Conservation (phyloP, 176 grass and related monocot species). For the Ampelocalamus luodianensis region DNA sequence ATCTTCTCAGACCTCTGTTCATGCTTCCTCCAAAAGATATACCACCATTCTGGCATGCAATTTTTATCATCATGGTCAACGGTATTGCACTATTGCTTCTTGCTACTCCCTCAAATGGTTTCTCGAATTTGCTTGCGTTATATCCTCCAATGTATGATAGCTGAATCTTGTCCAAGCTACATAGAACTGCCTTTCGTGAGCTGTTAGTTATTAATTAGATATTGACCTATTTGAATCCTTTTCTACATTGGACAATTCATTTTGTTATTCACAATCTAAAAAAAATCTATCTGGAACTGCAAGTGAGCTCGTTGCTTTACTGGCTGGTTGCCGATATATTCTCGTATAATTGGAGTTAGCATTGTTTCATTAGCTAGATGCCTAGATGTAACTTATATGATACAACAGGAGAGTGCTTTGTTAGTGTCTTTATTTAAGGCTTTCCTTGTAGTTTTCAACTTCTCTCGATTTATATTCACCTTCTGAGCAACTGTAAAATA, state of each 20-base stretch:
- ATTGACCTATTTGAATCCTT: conserved; percentile 1
- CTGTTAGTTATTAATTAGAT: conserved; percentile 26
- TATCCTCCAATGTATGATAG: background rate
- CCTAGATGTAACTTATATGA: too few relatives aligned
- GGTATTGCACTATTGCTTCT: conserved; percentile 57
- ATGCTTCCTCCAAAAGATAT: conserved; percentile 97
- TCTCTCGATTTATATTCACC: conserved; percentile 7
- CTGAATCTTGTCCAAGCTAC: conserved; percentile 24
- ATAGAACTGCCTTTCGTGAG: conserved; percentile 29
- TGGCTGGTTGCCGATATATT: background rate
- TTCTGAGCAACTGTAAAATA: conserved; percentile 1
- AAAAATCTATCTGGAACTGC: background rate
- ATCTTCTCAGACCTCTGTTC: conserved; percentile 83
- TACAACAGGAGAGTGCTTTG: too few relatives aligned
- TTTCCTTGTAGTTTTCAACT: too few relatives aligned
- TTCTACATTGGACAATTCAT: background rate
- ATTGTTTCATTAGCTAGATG: background rate
- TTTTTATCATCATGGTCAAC: conserved; percentile 99
- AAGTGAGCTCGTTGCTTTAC: conserved; percentile 14
- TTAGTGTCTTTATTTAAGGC: too few relatives aligned
- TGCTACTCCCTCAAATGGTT: background rate
- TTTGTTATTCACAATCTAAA: background rate
- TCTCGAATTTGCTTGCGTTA: conserved; percentile 26
- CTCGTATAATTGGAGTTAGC: conserved; percentile 18
- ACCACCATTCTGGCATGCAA: conserved; percentile 96